Base-by-base conservation (phyloP, 2,329 filamentous ascomycete species). In the Xylariales sp. region DNA sequence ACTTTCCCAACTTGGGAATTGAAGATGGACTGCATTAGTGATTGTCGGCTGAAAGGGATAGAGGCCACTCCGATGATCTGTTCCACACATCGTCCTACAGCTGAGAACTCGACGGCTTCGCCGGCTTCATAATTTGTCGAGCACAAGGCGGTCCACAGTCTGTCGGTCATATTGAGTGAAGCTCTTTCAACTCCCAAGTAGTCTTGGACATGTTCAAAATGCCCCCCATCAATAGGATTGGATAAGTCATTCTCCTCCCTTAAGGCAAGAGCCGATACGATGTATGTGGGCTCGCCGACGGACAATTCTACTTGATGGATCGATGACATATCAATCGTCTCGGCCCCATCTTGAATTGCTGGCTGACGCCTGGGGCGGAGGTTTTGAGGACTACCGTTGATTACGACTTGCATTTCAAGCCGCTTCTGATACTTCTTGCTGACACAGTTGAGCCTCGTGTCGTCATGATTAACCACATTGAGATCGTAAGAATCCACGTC, bases 161-260 rank as follows among this genome's bases (percentile, higher is more conserved):
- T 18, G 20, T 35, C 32, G 12, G 16, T 35, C 32, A 35, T 35
- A n/a, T 20, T 16, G 9, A n/a, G 12, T 10, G 32, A 35, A 9
- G n/a, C 32, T 18, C n/a, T 15, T 12, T 18, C n/a, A 18, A 35
- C n/a, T 7, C 32, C 32, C 32, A 35, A 35, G n/a, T 35, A 35
- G 32, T 35, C 32, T 18, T 35, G 2, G 18, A 35, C 12, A 10
- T 35, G n/a, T 18, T 16, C 9, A n/a, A 35, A 35, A 7, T n/a
- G n/a, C 3, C 12, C 32, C 10, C 5, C 8, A 11, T 10, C 10
- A 5, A 18, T n/a, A 35, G n/a, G 5, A 8, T 15, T 9, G 5
- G 8, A 9, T 16, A 8, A 5, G 16, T 35, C 32, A 35, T n/a
- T 20, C 18, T 16, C 16, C 5, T n/a, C n/a, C 10, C 32, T n/a